Evolutionary conservation across 257 asterid species (phyloP).

Genomic region (Phtheirospermum japonicum): DNA sequence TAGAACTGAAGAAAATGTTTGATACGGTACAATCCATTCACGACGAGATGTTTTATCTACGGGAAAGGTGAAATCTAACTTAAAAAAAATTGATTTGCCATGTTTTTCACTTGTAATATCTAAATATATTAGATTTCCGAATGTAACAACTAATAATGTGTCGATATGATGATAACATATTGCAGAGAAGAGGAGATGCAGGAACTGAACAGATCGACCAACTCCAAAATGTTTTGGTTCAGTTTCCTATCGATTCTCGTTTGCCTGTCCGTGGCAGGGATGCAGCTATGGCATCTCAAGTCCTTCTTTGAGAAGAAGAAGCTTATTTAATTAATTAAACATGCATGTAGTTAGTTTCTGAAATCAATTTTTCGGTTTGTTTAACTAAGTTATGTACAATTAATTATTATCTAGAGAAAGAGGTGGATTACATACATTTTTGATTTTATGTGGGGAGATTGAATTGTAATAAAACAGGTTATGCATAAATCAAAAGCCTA

Average conservation of each 20-base stretch:
- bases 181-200: slow-evolving; percentile 95
- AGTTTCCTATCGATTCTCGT: slow-evolving; percentile 63
- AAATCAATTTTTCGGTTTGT: slow-evolving; percentile 19
- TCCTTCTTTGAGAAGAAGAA: slow-evolving; percentile 93
- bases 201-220: slow-evolving; percentile 63
- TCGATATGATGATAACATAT: slow-evolving; percentile 25
- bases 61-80: slow-evolving; percentile 60
- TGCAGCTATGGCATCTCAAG: slow-evolving; percentile 91
- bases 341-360: slow-evolving; percentile 5
- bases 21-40: slow-evolving; percentile 81
- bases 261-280: slow-evolving; percentile 67
- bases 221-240: slow-evolving; percentile 77
- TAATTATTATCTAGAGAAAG: slow-evolving; percentile 28
- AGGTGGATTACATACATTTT: slow-evolving; percentile 30
- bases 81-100: neutral
- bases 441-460: slow-evolving; percentile 5
- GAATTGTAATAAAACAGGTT: neutral
- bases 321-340: slow-evolving; percentile 54
- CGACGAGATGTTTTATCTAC: slow-evolving; percentile 87
- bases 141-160: neutral
- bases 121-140: neutral
- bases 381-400: slow-evolving; percentile 24
- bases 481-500: no score
- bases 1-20: slow-evolving; percentile 84
- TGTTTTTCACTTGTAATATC: neutral